Conservation (phyloP, 768 basidiomycete genomes). For the Antrodiella citrinella region DNA sequence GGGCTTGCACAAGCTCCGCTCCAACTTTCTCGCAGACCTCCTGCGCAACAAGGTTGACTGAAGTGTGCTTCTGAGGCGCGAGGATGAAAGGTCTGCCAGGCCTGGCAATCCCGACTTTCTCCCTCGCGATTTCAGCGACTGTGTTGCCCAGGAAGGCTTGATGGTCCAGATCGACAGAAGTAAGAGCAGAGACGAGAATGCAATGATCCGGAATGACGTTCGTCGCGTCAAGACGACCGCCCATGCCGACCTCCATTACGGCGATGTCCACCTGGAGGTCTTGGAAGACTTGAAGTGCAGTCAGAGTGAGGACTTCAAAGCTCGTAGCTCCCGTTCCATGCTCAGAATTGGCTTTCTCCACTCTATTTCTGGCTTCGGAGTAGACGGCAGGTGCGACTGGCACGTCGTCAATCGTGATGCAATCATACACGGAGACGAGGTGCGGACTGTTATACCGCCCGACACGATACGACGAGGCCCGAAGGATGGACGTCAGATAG, state of each 20-base stretch:
- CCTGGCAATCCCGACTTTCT: slow-evolving; percentile 81
- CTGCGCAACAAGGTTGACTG: slow-evolving; percentile 39
- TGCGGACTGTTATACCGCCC: slow-evolving; percentile 94
- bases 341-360: slow-evolving; percentile 41
- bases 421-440: slow-evolving; percentile 69
- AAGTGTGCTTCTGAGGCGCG: slow-evolving; percentile 48
- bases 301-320: slow-evolving; percentile 84
- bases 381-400: slow-evolving; percentile 47
- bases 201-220: slow-evolving; percentile 70
- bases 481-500: slow-evolving; percentile 69
- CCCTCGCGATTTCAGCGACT: slow-evolving; percentile 60
- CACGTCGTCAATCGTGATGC: slow-evolving; percentile 56
- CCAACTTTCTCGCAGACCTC: slow-evolving; percentile 33
- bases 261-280: slow-evolving; percentile 63
- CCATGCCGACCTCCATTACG: slow-evolving; percentile 92
- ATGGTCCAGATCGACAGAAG: slow-evolving; percentile 88
- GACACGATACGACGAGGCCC: slow-evolving; percentile 43
- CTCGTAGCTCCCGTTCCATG: slow-evolving; percentile 44
- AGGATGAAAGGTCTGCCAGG: slow-evolving; percentile 54
- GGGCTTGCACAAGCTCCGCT: slow-evolving; percentile 26
- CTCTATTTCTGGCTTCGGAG: slow-evolving; percentile 30
- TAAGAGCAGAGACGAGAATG: slow-evolving; percentile 74
- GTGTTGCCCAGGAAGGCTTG: slow-evolving; percentile 82
- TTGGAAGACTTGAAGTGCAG: slow-evolving; percentile 74
- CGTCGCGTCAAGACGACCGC: slow-evolving; percentile 87